phyloP scores from a whole-genome alignment of 306 rosid genomes.

The Cucurbita argyrosperma region DNA sequence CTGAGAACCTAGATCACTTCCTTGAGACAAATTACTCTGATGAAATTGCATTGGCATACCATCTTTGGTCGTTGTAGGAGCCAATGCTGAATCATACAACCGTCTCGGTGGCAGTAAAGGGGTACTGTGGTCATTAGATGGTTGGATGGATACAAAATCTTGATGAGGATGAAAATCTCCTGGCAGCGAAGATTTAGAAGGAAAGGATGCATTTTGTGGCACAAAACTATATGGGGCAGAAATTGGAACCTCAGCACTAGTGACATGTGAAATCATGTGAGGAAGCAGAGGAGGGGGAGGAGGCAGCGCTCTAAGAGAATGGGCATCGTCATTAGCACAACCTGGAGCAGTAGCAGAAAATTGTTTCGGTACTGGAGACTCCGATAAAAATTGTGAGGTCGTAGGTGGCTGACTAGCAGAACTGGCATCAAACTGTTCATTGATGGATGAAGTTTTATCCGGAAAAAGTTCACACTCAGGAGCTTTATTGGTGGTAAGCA shows the following conservation, averaged over 20 bases:
- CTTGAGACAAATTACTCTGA: constrained; percentile 30
- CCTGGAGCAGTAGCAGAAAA: constrained; percentile 15
- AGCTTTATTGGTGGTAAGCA: constrained; percentile 20
- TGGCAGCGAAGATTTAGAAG: constrained; percentile 31
- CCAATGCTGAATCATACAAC: constrained; percentile 21
- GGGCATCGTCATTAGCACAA: constrained; percentile 21
- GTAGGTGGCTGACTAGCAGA: constrained; percentile 17
- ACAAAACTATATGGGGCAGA: constrained; percentile 19
- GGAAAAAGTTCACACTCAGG: constrained; percentile 25
- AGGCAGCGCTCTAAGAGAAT: constrained; percentile 28
- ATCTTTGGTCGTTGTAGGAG: constrained; percentile 22
- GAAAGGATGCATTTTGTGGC: constrained; percentile 42
- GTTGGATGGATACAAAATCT: constrained; percentile 24
- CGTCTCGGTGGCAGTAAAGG: constrained; percentile 42
- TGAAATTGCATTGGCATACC: constrained; percentile 41
- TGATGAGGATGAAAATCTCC: constrained; percentile 33
- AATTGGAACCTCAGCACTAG: constrained; percentile 31
- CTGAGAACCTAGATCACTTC: constrained; percentile 37
- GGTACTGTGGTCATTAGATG: constrained; percentile 41
- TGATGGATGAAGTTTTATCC: constrained; percentile 18
- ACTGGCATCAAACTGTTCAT: constrained; percentile 20
- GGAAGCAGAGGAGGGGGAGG: constrained; percentile 35
- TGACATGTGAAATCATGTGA: constrained; percentile 21
- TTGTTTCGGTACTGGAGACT: constrained; percentile 25
- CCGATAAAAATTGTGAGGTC: constrained; percentile 27